Evolutionary conservation across 441 rosid species (phyloP).

Genomic region (Monsonia emarginata): DNA sequence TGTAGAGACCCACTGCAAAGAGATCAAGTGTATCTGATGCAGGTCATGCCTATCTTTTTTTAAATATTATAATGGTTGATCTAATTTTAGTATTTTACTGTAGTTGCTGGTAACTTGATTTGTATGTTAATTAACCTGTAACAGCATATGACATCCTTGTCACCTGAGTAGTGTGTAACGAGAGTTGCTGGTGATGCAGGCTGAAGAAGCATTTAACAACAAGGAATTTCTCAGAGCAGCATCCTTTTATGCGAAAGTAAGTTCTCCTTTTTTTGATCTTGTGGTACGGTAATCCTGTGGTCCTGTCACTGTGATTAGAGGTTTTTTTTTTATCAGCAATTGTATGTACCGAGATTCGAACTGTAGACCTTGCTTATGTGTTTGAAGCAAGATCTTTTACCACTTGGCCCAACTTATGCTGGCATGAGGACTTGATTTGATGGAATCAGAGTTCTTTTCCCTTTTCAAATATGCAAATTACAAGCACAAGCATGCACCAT

Average conservation of each 20-base stretch:
- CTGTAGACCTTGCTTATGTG: too few species aligned
- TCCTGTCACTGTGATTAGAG: not conserved
- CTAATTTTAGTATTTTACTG: conserved; percentile 4
- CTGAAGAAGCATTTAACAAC: conserved; percentile 74
- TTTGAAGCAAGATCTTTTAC: too few species aligned
- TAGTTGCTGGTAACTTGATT: not conserved
- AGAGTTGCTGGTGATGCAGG: conserved; percentile 50
- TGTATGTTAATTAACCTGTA: not conserved
- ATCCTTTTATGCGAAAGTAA: conserved; percentile 91
- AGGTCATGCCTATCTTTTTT: conserved; percentile 38
- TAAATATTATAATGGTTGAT: conserved; percentile 14
- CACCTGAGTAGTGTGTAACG: conserved; percentile 19
- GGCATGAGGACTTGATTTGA: too few species aligned
- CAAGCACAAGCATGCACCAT: not conserved
- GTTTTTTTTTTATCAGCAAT: too few species aligned
- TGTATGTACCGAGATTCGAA: too few species aligned
- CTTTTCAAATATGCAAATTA: not conserved
- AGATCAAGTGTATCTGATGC: conserved; percentile 93
- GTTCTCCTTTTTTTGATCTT: conserved; percentile 18
- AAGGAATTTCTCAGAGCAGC: conserved; percentile 90
- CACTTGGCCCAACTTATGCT: too few species aligned
- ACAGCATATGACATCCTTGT: conserved; percentile 16
- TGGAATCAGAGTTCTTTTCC: too few species aligned
- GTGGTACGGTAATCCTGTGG: not conserved
- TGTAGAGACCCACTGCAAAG: conserved; percentile 87